phyloP scores from a whole-genome alignment of 2,329 filamentous ascomycete genomes.

The Dissoconium aciculare region DNA sequence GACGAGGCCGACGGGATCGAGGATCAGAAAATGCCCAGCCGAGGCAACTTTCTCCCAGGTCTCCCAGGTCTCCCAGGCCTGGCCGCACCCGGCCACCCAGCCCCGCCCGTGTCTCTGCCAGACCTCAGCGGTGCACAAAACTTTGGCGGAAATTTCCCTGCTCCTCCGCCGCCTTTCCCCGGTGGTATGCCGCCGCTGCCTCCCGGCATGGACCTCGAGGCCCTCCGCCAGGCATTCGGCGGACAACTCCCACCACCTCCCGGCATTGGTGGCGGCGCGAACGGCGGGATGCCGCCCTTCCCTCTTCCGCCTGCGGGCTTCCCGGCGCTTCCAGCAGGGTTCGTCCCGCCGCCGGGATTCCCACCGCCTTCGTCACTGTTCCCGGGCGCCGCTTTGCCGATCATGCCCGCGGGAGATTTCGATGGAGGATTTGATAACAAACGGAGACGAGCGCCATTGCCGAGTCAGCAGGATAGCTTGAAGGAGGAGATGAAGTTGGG shows the following conservation, averaged over 20 bases:
- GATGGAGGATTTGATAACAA: constrained; percentile 22
- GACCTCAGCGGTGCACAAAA: constrained; percentile 8
- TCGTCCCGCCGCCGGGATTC: constrained; percentile 23
- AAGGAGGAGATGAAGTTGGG: constrained; percentile 56
- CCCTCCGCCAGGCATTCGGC: constrained; percentile 20
- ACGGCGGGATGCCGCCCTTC: constrained; percentile 14
- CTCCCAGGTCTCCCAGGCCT: constrained; percentile 45
- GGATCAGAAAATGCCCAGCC: constrained; percentile 65
- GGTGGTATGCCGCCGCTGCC: constrained; percentile 13
- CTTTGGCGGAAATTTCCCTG: constrained; percentile 17
- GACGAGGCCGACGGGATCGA: constrained; percentile 87
- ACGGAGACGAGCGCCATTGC: constrained; percentile 53
- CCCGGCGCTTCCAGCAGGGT: constrained; percentile 19
- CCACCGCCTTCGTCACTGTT: constrained; percentile 13
- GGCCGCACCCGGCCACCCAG: constrained; percentile 11
- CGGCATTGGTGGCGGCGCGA: constrained; percentile 18
- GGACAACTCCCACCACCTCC: constrained; percentile 15
- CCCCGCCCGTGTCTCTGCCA: constrained; percentile 21
- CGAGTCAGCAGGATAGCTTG: constrained; percentile 71
- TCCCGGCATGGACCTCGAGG: constrained; percentile 20
- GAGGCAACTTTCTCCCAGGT: constrained; percentile 32
- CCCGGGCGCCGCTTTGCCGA: constrained; percentile 16
- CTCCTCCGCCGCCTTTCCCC: constrained; percentile 15
- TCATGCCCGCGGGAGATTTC: constrained; percentile 7
- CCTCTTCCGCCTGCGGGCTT: constrained; percentile 12